Evolutionary conservation across 768 basidiomycete species (phyloP).

Genomic region (Russula sp.): DNA sequence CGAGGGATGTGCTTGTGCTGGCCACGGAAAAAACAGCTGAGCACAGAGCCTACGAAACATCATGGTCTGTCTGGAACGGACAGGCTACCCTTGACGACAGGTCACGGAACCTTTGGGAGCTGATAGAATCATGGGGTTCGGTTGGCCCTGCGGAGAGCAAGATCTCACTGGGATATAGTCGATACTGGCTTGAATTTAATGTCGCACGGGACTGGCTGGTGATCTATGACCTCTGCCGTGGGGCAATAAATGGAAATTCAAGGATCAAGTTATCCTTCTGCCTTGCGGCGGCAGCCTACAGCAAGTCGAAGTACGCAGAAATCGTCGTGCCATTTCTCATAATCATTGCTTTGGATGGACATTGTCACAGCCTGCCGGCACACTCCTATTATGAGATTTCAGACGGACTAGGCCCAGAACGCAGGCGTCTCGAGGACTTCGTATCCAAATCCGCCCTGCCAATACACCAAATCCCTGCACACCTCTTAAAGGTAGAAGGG

Average conservation of each 20-base stretch:
- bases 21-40: not conserved
- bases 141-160: not conserved
- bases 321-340: not conserved
- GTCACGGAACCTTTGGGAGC: not conserved
- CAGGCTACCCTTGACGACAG: not conserved
- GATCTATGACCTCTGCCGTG: constrained; percentile 6
- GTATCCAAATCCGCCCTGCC: not conserved
- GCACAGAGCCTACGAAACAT: not conserved
- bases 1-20: not conserved
- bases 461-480: not conserved
- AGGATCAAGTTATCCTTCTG: not conserved
- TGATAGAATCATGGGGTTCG: not conserved
- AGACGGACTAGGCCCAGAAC: not conserved
- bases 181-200: constrained; percentile 8
- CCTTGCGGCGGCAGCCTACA: not conserved
- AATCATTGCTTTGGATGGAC: not conserved
- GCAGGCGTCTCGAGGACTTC: not conserved
- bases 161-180: not conserved
- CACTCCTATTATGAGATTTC: not conserved
- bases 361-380: not conserved
- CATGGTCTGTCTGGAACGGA: constrained; percentile 1
- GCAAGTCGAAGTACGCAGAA: not conserved
- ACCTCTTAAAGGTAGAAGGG: no score
- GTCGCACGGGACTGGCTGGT: constrained; percentile 4
- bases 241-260: not conserved